A percentile compares a stretch with the other conserved stretches of the same genome.
phyloP scores from a whole-genome alignment of 2,329 filamentous ascomycete species.

The Monilinia polystroma region DNA sequence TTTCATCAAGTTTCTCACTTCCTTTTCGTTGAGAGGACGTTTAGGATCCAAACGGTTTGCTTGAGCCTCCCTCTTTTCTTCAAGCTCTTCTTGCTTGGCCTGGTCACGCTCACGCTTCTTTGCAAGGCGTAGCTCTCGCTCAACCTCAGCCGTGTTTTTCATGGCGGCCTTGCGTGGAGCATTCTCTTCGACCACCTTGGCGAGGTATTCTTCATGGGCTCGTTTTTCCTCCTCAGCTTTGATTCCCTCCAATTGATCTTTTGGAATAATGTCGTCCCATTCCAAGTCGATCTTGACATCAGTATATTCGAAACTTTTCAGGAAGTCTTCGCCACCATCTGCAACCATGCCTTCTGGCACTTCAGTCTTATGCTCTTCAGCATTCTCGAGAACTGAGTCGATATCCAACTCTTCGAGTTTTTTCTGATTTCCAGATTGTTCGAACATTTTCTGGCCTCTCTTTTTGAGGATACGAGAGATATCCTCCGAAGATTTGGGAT shows the following conservation, averaged over 20 bases:
- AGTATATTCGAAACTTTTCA: conserved; percentile 85
- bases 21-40: conserved; percentile 87
- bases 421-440: conserved; percentile 94
- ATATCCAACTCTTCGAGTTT: conserved; percentile 97
- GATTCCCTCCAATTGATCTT: conserved; percentile 84
- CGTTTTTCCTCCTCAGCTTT: conserved; percentile 86
- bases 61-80: conserved; percentile 64
- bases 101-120: conserved; percentile 67
- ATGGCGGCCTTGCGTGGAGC: conserved; percentile 73
- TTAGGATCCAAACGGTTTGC: conserved; percentile 78
- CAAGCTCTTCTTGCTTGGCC: conserved; percentile 68
- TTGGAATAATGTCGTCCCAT: conserved; percentile 98
- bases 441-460: conserved; percentile 98
- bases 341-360: conserved; percentile 92
- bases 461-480: conserved; percentile 96
- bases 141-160: conserved; percentile 56
- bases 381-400: conserved; percentile 93
- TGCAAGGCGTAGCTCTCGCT: conserved; percentile 62
- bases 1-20: conserved; percentile 86
- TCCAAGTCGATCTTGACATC: conserved; percentile 97
- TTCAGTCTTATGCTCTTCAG: conserved; percentile 95
- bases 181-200: conserved; percentile 78
- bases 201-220: conserved; percentile 78
- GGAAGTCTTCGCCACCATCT: conserved; percentile 94
- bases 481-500: conserved; percentile 88